Base-by-base conservation (phyloP, 2,329 filamentous ascomycete species). In the Diplocarpon mali region DNA sequence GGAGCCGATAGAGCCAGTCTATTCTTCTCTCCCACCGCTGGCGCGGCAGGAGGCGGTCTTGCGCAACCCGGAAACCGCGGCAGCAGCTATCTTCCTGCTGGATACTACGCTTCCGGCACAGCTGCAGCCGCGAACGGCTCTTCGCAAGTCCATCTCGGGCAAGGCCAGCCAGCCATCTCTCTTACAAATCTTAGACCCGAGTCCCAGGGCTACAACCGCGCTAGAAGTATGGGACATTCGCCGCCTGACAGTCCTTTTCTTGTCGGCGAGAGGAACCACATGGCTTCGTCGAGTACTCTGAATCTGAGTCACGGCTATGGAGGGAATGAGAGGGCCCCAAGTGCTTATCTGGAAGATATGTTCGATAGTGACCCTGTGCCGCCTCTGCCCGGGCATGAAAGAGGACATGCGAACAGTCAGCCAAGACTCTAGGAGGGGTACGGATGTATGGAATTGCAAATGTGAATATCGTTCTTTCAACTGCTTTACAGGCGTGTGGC, bases 1-100 rank as follows among this genome's bases (percentile, higher is more conserved):
- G 38, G 47, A n/a, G 40, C 47, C 8, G 49, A 41, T 32, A 30
- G 45, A 20, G 30, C 46, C 11, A 54, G 48, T 50, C 72, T 96
- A 13, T 98, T 98, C 75, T 98, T 95, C 70, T 95, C 88, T 7
- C 92, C 92, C 0, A 96, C 92, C 0, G 89, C 89, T 1, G 78
- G 76, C 32, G 67, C 75, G 7, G 69, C 71, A 46, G 69, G 70
- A 51, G 66, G 70, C 38, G 72, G 70, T 29, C 69, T 73, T 40
- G 69, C 72, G 40, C 66, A 67, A 49, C 66, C 71, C 32, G 67
- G 66, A 37, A 76, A 76, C 54, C 81, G 89, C 42, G 78, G 76
- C 47, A 94, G 86, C 1, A 71, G 72, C n/a, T 94, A 90, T 61
- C 72, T 95, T 15, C 90, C 90, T 13, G 83, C 90, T 2, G 90